Conservation (phyloP, 139 green algal genomes). For the Micractinium sp. region DNA sequence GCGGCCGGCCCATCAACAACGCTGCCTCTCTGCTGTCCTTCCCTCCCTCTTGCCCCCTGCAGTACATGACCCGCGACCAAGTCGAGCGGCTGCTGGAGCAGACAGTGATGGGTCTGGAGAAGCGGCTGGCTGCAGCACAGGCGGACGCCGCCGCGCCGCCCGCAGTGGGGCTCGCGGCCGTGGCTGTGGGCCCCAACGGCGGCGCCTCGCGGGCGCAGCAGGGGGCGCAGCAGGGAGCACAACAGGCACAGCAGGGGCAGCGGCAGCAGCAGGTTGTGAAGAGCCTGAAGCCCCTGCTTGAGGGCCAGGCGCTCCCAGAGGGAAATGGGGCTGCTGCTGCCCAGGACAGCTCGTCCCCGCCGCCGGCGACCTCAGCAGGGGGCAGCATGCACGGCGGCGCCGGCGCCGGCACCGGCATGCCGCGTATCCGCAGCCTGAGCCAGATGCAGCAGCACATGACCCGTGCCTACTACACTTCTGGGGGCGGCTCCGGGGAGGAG, state of each 20-base stretch:
- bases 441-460: slow-evolving; percentile 5
- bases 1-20: too few relatives aligned
- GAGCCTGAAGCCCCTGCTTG: not conserved
- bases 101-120: not conserved
- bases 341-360: not conserved
- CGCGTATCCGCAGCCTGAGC: not conserved
- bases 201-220: not conserved
- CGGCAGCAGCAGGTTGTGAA: not conserved
- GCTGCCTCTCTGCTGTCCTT: not conserved
- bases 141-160: not conserved
- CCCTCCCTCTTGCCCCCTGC: not conserved
- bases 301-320: not conserved
- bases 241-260: not conserved
- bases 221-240: not conserved
- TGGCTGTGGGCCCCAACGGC: not conserved
- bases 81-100: slow-evolving; percentile 5
- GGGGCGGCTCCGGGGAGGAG: not conserved
- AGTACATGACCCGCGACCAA: slow-evolving; percentile 7
- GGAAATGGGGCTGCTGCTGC: not conserved
- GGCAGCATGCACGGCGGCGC: not conserved
- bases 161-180: not conserved
- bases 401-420: not conserved
- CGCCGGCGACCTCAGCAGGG: not conserved
- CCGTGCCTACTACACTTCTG: not conserved
- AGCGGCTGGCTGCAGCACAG: not conserved